Conservation (phyloP, 2,329 filamentous ascomycete species). For the Mycosphaerelloides madeirae region DNA sequence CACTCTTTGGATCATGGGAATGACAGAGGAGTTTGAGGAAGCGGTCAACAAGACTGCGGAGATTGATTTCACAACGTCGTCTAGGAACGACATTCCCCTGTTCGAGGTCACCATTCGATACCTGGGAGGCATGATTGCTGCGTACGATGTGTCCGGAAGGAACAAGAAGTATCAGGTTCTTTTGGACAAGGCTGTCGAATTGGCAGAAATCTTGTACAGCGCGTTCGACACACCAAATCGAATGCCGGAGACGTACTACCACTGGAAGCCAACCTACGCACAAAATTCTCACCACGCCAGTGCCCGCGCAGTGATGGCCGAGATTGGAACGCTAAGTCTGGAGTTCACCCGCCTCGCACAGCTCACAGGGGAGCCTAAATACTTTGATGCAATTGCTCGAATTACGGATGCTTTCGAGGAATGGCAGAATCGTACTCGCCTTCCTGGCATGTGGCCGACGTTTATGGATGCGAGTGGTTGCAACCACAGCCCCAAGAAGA, state of each 20-base stretch:
- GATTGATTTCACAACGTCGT: conserved; percentile 78
- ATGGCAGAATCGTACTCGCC: conserved; percentile 63
- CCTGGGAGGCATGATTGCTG: conserved; percentile 76
- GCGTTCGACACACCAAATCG: conserved; percentile 89
- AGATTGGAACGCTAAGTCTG: conserved; percentile 74
- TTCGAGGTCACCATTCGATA: conserved; percentile 94
- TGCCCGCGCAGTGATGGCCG: conserved; percentile 54
- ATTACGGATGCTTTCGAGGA: conserved; percentile 76
- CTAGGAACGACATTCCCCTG: conserved; percentile 68
- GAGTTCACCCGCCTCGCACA: conserved; percentile 89
- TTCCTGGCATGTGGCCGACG: conserved; percentile 78
- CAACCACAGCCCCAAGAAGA: conserved; percentile 42
- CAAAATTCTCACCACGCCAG: conserved; percentile 61
- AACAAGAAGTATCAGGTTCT: conserved; percentile 60
- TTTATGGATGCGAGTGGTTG: conserved; percentile 75
- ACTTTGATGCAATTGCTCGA: conserved; percentile 84
- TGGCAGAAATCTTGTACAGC: conserved; percentile 74
- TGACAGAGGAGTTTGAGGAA: conserved; percentile 74
- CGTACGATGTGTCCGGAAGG: conserved; percentile 74
- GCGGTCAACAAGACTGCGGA: conserved; percentile 63
- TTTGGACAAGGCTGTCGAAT: conserved; percentile 71
- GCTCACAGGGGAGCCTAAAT: conserved; percentile 72
- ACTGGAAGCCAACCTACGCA: conserved; percentile 64
- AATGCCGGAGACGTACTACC: conserved; percentile 80
- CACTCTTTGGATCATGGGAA: conserved; percentile 80